A percentile compares a stretch with the other conserved stretches of the same genome.
Conservation (phyloP, 805 yeast species). For the Dipodascus albidus region DNA sequence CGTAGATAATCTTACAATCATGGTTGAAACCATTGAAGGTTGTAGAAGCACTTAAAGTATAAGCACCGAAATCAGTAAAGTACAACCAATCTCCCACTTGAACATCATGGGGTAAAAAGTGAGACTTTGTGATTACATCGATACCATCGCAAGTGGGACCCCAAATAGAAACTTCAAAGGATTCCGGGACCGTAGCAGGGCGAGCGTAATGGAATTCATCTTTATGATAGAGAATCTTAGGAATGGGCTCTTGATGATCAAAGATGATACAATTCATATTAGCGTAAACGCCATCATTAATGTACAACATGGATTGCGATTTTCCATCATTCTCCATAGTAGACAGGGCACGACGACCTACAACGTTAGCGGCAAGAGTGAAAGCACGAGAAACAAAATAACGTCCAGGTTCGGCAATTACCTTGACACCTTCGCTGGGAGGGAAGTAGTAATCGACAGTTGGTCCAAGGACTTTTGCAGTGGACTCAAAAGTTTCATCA, state of each 20-base stretch:
- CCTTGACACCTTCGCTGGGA: constrained; percentile 24
- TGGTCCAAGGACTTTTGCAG: constrained; percentile 44
- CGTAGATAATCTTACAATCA: constrained; percentile 48
- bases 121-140: constrained; percentile 58
- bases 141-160: constrained; percentile 98
- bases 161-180: constrained; percentile 55
- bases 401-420: constrained; percentile 93
- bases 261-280: constrained; percentile 87
- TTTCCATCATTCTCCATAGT: constrained; percentile 24
- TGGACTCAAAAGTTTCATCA: constrained; percentile 42
- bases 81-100: constrained; percentile 87
- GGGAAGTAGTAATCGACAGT: constrained; percentile 47
- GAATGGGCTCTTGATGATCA: constrained; percentile 77
- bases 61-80: constrained; percentile 79
- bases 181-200: neutral
- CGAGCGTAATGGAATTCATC: constrained; percentile 32
- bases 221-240: constrained; percentile 51
- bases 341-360: constrained; percentile 59
- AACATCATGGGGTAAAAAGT: constrained; percentile 46
- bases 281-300: constrained; percentile 94
- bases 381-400: constrained; percentile 78
- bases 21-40: constrained; percentile 81
- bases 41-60: constrained; percentile 87
- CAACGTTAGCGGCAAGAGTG: constrained; percentile 72
- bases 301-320: constrained; percentile 56